Base-by-base conservation (phyloP, 148 eudicot genomes). In the Oxyria digyna region DNA sequence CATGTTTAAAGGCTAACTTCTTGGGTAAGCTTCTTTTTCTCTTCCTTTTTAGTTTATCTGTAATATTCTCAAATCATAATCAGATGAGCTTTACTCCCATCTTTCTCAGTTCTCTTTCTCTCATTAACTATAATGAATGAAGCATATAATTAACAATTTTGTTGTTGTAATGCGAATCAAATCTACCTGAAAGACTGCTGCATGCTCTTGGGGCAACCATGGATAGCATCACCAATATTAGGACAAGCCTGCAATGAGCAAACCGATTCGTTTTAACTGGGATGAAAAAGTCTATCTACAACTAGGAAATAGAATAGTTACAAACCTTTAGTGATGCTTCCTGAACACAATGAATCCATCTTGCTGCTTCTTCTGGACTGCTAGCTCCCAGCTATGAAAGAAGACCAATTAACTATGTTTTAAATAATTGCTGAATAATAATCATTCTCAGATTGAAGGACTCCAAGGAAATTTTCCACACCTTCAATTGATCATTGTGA, bases 331-430 rank as follows among this genome's bases (percentile, higher is more conserved):
- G 63, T 40, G 84, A 84, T 72, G 82, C 81, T 67, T 82, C 83
- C 69, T 84, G 86, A 57, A 84, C 75, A 45, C 79, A 82, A 67
- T 82, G 86, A 20, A 82, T 84, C 91, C 91, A 87, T 75, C 74
- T 84, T 64, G 88, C 91, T 62, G 91, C 86, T 77, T 84, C 88
- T 73, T 87, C 91, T 2, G 86, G 79, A 82, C 86, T 82, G 73
- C 80, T 80, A 74, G 91, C 91, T 42, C 88, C 91, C 75, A 87
- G 76, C 91, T 87, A 78, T 42, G 33, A 59, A 57, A 32, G 29
- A 64, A 6, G 38, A 42, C 42, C 29, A 14, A 54, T 54, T 13
- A 9, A 54, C 23, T 12, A 27, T 11, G 26, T 57, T 11, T 57
- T 12, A 27, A 35, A 26, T 57, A 8, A 15, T 23, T 63, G 4